A percentile compares a stretch with the other conserved stretches of the same genome.
These are phyloP conservation scores for Populus deltoides DNA, from an alignment of 345 rosid species.

Conservation along the genomic window DNA sequence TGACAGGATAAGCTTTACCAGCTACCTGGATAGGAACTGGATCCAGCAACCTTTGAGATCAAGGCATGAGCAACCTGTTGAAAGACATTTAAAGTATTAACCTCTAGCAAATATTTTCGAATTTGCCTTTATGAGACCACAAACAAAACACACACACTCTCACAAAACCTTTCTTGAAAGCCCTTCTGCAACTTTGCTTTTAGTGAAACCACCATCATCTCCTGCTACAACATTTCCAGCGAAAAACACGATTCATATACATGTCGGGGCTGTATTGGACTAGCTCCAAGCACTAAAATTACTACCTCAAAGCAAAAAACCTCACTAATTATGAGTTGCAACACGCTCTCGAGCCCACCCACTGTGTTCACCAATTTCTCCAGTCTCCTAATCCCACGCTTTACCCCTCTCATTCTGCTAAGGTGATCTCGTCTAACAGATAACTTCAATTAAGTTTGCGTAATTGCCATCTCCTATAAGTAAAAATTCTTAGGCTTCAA, in stretches of 20 bases:
- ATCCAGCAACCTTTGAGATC: constrained; percentile 78
- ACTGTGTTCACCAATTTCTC: constrained; percentile 65
- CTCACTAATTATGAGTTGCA: constrained; percentile 48
- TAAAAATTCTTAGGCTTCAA: constrained; percentile 31
- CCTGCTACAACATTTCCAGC: constrained; percentile 25
- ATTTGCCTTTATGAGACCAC: neutral
- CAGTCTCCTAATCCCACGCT: constrained; percentile 53
- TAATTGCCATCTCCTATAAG: constrained; percentile 48
- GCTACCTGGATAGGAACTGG: constrained; percentile 70
- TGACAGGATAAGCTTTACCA: constrained; percentile 7
- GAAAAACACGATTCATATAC: constrained; percentile 60
- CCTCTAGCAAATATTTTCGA: neutral
- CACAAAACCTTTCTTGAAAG: constrained; percentile 75
- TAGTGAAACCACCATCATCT: constrained; percentile 46
- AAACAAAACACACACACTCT: neutral
- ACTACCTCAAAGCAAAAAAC: constrained; percentile 44
- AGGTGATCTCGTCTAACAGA: constrained; percentile 43
- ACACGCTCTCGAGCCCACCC: constrained; percentile 46
- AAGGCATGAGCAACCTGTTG: constrained; percentile 69
- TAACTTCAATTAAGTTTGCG: constrained; percentile 44
- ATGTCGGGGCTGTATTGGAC: constrained; percentile 68
- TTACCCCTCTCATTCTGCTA: constrained; percentile 67
- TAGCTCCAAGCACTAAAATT: constrained; percentile 65
- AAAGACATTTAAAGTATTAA: neutral
- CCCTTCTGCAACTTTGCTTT: constrained; percentile 58